A percentile compares a stretch with the other conserved stretches of the same genome.
Evolutionary conservation across 2,329 filamentous ascomycete species (phyloP).

Genomic region (Zopfia rhizophila): DNA sequence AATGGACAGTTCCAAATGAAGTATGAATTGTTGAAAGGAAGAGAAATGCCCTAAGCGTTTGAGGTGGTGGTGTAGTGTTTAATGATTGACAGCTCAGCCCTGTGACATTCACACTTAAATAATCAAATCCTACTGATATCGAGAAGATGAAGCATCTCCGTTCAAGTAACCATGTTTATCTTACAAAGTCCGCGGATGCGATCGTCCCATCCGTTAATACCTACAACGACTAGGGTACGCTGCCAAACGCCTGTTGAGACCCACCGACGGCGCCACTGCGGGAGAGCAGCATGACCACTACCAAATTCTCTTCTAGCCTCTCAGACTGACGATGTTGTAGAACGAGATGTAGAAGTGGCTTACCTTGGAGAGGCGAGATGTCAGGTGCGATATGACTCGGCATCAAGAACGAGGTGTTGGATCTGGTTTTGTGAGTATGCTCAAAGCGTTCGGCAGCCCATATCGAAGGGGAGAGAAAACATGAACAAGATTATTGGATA

Average conservation of each 20-base stretch:
- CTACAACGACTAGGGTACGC: conserved; percentile 15
- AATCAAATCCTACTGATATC: conserved; percentile 12
- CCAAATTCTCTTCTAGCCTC: neutral
- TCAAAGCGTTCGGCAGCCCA: neutral
- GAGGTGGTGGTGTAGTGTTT: too few relatives aligned
- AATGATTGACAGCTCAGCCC: conserved; percentile 1
- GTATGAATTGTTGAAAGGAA: neutral
- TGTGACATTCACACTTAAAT: conserved; percentile 3
- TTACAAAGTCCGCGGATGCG: conserved; percentile 26
- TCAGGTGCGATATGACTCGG: conserved; percentile 5
- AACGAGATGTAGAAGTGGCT: conserved; percentile 14
- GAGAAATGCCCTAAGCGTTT: neutral
- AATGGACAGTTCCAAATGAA: neutral
- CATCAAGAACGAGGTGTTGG: conserved; percentile 6
- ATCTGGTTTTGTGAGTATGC: conserved; percentile 10
- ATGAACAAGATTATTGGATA: conserved; percentile 16
- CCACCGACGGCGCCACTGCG: conserved; percentile 8
- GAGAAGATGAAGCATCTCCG: conserved; percentile 20
- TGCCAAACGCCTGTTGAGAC: conserved; percentile 3
- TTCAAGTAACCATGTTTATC: conserved; percentile 11
- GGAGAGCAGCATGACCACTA: conserved; percentile 5
- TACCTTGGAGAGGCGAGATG: neutral
- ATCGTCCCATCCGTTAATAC: conserved; percentile 16
- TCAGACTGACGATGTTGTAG: conserved; percentile 11
- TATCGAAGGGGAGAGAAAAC: neutral